phyloP scores from a whole-genome alignment of 2,329 filamentous ascomycete species.

The Xylariaceae sp. region DNA sequence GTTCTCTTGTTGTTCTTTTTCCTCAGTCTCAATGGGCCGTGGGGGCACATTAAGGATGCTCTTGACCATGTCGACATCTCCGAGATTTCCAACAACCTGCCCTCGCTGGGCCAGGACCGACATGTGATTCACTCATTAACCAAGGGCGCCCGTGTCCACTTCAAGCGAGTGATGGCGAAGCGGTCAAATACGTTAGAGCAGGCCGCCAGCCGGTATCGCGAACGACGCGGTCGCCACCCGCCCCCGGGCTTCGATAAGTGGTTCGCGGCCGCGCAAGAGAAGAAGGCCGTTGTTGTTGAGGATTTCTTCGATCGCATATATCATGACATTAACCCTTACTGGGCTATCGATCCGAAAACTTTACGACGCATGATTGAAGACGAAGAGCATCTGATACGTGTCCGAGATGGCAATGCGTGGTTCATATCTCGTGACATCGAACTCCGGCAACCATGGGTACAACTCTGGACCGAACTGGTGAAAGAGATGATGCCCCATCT shows the following conservation, averaged over 20 bases:
- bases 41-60: slow-evolving; percentile 1
- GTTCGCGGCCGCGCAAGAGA: slow-evolving; percentile 48
- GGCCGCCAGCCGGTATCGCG: slow-evolving; percentile 50
- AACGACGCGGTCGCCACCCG: slow-evolving; percentile 52
- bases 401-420: slow-evolving; percentile 39
- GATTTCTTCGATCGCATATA: slow-evolving; percentile 61
- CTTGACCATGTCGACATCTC: not conserved
- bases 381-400: slow-evolving; percentile 40
- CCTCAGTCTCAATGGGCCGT: slow-evolving; percentile 3
- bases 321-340: slow-evolving; percentile 56
- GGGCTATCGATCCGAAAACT: slow-evolving; percentile 44
- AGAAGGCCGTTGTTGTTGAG: slow-evolving; percentile 50
- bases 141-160: slow-evolving; percentile 37
- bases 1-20: slow-evolving; percentile 8
- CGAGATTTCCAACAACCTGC: not conserved
- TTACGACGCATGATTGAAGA: slow-evolving; percentile 34
- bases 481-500: slow-evolving; percentile 43
- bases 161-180: slow-evolving; percentile 36
- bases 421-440: slow-evolving; percentile 28
- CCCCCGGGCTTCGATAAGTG: slow-evolving; percentile 57
- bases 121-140: slow-evolving; percentile 47
- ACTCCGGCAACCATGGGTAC: slow-evolving; percentile 36
- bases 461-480: slow-evolving; percentile 46
- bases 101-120: not conserved
- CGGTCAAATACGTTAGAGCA: slow-evolving; percentile 44